Conservation (phyloP, 1,284 basidiomycete genomes). For the Puccinia novopanici region DNA sequence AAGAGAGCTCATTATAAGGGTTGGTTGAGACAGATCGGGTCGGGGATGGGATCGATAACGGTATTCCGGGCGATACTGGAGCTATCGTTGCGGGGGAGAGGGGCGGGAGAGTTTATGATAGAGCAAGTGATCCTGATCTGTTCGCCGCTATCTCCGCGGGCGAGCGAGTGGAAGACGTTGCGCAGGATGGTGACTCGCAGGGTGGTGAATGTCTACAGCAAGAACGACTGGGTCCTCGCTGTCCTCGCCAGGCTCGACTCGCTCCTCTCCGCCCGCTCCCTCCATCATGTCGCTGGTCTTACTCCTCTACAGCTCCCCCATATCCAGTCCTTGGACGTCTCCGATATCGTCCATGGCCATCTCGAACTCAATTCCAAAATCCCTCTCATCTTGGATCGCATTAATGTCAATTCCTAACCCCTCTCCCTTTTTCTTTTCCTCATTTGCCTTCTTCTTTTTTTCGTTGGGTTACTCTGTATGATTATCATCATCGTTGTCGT, state of each 20-base stretch:
- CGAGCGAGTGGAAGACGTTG: constrained; percentile 61
- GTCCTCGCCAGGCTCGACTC: constrained; percentile 64
- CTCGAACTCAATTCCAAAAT: constrained; percentile 54
- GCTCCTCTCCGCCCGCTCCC: constrained; percentile 60
- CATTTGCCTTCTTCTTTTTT: background rate
- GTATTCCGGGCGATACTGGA: constrained; percentile 63
- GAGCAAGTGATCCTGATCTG: constrained; percentile 64
- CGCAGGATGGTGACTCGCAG: constrained; percentile 62
- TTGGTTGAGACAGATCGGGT: constrained; percentile 61
- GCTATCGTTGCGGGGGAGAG: constrained; percentile 56
- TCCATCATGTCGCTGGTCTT: constrained; percentile 53
- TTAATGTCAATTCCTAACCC: constrained; percentile 23
- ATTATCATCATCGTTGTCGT: background rate
- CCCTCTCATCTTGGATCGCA: constrained; percentile 31
- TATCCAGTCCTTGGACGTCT: constrained; percentile 56
- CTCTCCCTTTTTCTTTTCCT: background rate
- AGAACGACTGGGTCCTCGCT: constrained; percentile 63
- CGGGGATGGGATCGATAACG: constrained; percentile 64
- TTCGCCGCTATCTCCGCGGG: constrained; percentile 62
- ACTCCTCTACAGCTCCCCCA: constrained; percentile 54
- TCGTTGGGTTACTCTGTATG: background rate
- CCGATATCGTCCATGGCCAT: constrained; percentile 55
- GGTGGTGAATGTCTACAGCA: constrained; percentile 63
- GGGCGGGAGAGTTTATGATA: constrained; percentile 59
- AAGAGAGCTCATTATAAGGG: too few relatives aligned